These are phyloP conservation scores for Wickerhamiella siamensis DNA, from an alignment of 805 yeast genomes.

Conservation along the genomic window DNA sequence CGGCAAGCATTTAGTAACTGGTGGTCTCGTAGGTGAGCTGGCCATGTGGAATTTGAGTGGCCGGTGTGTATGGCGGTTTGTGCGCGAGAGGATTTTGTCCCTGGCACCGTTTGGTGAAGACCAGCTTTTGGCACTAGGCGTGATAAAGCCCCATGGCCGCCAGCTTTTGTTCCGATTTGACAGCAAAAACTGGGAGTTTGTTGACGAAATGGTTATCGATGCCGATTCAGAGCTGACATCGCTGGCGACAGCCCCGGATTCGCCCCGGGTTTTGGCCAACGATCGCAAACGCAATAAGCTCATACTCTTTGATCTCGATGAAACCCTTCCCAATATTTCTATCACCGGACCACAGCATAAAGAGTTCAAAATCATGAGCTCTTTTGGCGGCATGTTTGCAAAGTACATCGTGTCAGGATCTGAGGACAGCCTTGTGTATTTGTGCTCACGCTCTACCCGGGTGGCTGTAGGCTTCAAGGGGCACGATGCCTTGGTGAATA, in stretches of 20 bases:
- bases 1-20: conserved; percentile 43
- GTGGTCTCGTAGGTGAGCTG: conserved; percentile 62
- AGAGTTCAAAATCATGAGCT: conserved; percentile 55
- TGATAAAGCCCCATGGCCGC: background rate
- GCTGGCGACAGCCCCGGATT: background rate
- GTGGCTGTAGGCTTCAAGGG: too few relatives aligned
- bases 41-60: conserved; percentile 31
- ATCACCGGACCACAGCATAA: conserved; percentile 38
- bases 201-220: background rate
- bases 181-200: background rate
- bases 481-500: conserved; percentile 54
- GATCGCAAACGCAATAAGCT: conserved; percentile 3
- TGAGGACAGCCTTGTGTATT: conserved; percentile 63
- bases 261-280: background rate
- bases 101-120: conserved; percentile 54
- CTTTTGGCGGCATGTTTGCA: conserved; percentile 61
- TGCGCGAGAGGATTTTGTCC: conserved; percentile 43
- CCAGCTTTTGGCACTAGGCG: conserved; percentile 18
- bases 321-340: conserved; percentile 4
- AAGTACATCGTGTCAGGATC: conserved; percentile 66
- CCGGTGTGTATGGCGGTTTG: conserved; percentile 23
- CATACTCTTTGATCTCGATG: conserved; percentile 4
- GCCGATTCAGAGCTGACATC: conserved; percentile 2
- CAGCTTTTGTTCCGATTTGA: conserved; percentile 3
- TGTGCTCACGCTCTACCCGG: conserved; percentile 49